Evolutionary conservation across 2,329 filamentous ascomycete genomes (phyloP).

Genomic region (Emmonsia crescens): DNA sequence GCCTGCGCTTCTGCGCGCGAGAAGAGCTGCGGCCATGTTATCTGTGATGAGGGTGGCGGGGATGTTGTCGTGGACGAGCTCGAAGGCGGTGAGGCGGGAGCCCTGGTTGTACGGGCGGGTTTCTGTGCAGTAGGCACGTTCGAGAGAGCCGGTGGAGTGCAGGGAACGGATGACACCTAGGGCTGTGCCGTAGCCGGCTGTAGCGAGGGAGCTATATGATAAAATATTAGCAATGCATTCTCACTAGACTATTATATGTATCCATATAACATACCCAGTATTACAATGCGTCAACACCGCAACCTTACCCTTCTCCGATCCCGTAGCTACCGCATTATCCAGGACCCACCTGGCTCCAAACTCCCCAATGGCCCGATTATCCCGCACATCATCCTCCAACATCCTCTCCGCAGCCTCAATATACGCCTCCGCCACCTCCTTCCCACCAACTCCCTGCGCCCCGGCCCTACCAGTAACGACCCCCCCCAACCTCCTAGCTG

Average conservation of each 20-base stretch:
- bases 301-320: constrained; percentile 42
- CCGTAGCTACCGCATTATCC: constrained; percentile 42
- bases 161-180: constrained; percentile 86
- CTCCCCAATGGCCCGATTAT: constrained; percentile 76
- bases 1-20: constrained; percentile 49
- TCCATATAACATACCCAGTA: constrained; percentile 54
- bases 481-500: constrained; percentile 65
- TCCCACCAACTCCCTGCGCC: constrained; percentile 24
- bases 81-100: constrained; percentile 85
- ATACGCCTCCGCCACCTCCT: constrained; percentile 56
- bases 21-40: constrained; percentile 87
- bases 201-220: constrained; percentile 65
- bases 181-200: constrained; percentile 93
- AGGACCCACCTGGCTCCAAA: constrained; percentile 76
- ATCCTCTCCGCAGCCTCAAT: constrained; percentile 75
- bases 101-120: constrained; percentile 97
- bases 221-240: not conserved
- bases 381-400: constrained; percentile 72
- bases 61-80: constrained; percentile 88
- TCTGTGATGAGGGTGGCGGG: constrained; percentile 88
- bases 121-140: constrained; percentile 90
- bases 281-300: constrained; percentile 97
- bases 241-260: no score
- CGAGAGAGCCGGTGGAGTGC: constrained; percentile 52
- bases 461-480: constrained; percentile 42